Evolutionary conservation across 202 grass and related monocot species (phyloP).

Genomic region (Zoysia matrella): DNA sequence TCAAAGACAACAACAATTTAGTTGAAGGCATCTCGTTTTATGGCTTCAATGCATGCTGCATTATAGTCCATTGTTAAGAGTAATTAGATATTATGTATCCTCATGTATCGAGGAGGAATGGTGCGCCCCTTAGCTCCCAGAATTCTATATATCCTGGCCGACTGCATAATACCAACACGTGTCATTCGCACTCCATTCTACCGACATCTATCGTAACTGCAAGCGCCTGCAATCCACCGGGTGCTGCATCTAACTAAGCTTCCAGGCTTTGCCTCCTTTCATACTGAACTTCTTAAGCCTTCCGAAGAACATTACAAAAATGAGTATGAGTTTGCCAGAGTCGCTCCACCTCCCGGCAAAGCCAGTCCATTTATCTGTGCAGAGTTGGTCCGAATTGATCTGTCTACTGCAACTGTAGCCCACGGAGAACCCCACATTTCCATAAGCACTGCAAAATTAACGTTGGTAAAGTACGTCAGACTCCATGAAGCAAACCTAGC

Average conservation of each 20-base stretch:
- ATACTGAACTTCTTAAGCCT: constrained; percentile 69
- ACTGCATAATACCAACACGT: background rate
- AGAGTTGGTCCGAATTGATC: constrained; percentile 37
- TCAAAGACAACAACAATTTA: too few relatives aligned
- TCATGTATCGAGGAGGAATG: too few relatives aligned
- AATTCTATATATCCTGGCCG: too few relatives aligned
- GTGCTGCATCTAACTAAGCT: constrained; percentile 54
- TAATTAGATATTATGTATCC: too few relatives aligned
- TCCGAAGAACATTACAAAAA: constrained; percentile 77
- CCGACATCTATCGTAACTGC: background rate
- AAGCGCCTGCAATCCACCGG: constrained; percentile 8
- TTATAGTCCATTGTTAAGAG: too few relatives aligned
- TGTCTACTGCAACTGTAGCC: constrained; percentile 67
- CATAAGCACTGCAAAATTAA: constrained; percentile 64
- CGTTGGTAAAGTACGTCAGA: constrained; percentile 1
- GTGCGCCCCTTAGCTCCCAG: too few relatives aligned
- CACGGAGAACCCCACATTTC: constrained; percentile 71
- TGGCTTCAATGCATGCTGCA: too few relatives aligned
- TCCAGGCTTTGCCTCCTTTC: constrained; percentile 69
- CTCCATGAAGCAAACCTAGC: background rate
- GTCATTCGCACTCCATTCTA: background rate
- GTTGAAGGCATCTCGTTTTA: too few relatives aligned
- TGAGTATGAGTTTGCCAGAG: constrained; percentile 63
- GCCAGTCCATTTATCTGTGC: constrained; percentile 53
- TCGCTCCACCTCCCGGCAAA: constrained; percentile 28